Percentiles rank a stretch among this genome's conserved stretches.
Conservation (phyloP, 2,329 filamentous ascomycete genomes). For the Ascosphaera acerosa region DNA sequence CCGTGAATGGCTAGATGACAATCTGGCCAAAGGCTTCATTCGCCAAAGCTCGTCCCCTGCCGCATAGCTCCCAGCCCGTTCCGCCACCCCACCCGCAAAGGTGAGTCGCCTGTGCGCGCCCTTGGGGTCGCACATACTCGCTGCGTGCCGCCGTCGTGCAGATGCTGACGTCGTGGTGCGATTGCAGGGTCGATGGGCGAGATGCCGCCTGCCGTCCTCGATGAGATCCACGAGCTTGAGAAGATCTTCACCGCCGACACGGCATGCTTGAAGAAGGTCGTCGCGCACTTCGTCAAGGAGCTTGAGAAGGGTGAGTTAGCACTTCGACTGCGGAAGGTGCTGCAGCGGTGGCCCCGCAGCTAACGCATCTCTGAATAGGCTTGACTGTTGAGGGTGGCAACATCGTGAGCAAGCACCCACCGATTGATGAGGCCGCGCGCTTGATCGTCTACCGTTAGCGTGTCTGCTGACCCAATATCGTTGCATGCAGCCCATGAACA, state of each 20-base stretch:
- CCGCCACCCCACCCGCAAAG: constrained; percentile 37
- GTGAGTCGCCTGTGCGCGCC: constrained; percentile 25
- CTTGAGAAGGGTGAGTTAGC: constrained; percentile 48
- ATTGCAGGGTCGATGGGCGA: constrained; percentile 61
- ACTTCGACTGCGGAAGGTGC: constrained; percentile 2
- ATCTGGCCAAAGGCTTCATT: too few relatives aligned
- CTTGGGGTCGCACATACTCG: constrained; percentile 3
- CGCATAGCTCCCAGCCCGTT: constrained; percentile 1
- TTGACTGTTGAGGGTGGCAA: constrained; percentile 69
- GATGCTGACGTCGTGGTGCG: neutral
- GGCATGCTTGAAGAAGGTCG: constrained; percentile 68
- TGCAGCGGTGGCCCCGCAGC: too few relatives aligned
- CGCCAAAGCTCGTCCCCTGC: too few relatives aligned
- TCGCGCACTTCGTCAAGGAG: constrained; percentile 69
- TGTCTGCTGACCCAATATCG: constrained; percentile 7
- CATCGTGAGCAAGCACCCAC: constrained; percentile 69
- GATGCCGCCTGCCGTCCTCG: constrained; percentile 59
- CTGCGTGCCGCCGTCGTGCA: neutral
- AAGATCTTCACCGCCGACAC: constrained; percentile 55
- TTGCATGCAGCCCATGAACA: constrained; percentile 61
- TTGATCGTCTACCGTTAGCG: neutral
- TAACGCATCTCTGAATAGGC: constrained; percentile 26
- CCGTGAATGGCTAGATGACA: too few relatives aligned
- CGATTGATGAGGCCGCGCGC: too few relatives aligned
- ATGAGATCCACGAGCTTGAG: constrained; percentile 65